These are phyloP conservation scores for Nemophila menziesii DNA, from an alignment of 257 asterid genomes.

Conservation along the genomic window DNA sequence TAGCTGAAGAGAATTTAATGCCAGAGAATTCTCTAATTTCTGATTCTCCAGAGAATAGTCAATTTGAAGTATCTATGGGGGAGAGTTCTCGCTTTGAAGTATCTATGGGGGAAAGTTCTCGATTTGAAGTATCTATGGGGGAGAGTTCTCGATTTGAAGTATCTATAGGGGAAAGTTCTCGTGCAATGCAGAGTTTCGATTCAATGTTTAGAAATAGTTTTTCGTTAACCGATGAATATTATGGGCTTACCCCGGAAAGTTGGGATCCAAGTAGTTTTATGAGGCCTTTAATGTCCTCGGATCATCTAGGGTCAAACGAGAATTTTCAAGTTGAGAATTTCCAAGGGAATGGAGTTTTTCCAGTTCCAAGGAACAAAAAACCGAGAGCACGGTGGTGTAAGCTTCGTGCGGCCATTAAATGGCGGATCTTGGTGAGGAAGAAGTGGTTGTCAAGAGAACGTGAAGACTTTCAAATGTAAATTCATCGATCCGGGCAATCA, in stretches of 20 bases:
- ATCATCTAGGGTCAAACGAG: conserved; percentile 20
- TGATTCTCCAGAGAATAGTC: conserved; percentile 11
- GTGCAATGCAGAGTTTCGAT: conserved; percentile 24
- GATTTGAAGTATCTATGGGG: conserved; percentile 21
- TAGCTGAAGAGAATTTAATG: conserved; percentile 10
- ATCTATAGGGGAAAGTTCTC: conserved; percentile 30
- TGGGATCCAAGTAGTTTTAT: conserved; percentile 20
- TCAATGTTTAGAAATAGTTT: conserved; percentile 28
- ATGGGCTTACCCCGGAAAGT: conserved; percentile 24
- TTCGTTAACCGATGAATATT: conserved; percentile 20
- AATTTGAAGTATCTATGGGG: conserved; percentile 21
- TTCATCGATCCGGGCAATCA: background rate
- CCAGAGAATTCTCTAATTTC: background rate
- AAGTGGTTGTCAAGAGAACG: conserved; percentile 39
- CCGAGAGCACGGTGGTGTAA: conserved; percentile 66
- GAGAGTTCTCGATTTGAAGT: conserved; percentile 29
- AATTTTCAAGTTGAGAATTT: conserved; percentile 31
- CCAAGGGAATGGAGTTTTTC: conserved; percentile 31
- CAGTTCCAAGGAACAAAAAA: conserved; percentile 27
- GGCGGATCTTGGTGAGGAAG: conserved; percentile 52
- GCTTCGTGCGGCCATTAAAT: conserved; percentile 63
- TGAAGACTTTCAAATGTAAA: conserved; percentile 13
- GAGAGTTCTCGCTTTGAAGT: conserved; percentile 29
- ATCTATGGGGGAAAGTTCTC: conserved; percentile 27
- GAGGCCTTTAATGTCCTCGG: conserved; percentile 23